phyloP scores from a whole-genome alignment of 805 yeast species.

The Candida alai region DNA sequence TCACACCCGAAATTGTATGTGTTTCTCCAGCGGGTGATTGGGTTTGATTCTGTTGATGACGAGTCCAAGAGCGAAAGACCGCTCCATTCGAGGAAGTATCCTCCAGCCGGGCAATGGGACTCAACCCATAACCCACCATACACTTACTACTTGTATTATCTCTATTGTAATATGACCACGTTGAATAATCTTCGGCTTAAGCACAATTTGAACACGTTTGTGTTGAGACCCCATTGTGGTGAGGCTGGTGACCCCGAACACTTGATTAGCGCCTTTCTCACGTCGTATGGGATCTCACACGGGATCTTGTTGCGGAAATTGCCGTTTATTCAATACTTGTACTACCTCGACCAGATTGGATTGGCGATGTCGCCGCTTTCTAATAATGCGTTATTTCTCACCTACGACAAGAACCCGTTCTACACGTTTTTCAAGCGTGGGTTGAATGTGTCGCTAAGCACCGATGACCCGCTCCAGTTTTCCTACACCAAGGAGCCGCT shows the following conservation, averaged over 20 bases:
- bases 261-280: constrained; percentile 80
- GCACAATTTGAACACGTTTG: constrained; percentile 81
- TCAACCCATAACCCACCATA: constrained; percentile 88
- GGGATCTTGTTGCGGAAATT: constrained; percentile 91
- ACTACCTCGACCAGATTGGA: constrained; percentile 91
- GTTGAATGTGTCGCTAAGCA: constrained; percentile 86
- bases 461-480: constrained; percentile 97
- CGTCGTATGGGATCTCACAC: constrained; percentile 91
- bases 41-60: constrained; percentile 98
- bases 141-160: constrained; percentile 86
- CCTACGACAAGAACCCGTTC: constrained; percentile 97
- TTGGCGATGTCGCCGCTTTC: constrained; percentile 98
- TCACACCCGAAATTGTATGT: constrained; percentile 88
- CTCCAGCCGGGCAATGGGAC: constrained; percentile 84
- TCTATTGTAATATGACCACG: constrained; percentile 82
- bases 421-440: constrained; percentile 88
- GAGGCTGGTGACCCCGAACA: constrained; percentile 99
- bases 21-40: constrained; percentile 90
- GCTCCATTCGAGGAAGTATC: constrained; percentile 69
- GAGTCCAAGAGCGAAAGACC: constrained; percentile 90
- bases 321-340: constrained; percentile 91
- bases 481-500: constrained; percentile 96
- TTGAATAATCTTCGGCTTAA: constrained; percentile 78
- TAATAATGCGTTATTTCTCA: constrained; percentile 90
- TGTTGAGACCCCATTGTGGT: constrained; percentile 97